phyloP scores from a whole-genome alignment of 495 filamentous ascomycete species.

The Sphaerosporella brunnea region DNA sequence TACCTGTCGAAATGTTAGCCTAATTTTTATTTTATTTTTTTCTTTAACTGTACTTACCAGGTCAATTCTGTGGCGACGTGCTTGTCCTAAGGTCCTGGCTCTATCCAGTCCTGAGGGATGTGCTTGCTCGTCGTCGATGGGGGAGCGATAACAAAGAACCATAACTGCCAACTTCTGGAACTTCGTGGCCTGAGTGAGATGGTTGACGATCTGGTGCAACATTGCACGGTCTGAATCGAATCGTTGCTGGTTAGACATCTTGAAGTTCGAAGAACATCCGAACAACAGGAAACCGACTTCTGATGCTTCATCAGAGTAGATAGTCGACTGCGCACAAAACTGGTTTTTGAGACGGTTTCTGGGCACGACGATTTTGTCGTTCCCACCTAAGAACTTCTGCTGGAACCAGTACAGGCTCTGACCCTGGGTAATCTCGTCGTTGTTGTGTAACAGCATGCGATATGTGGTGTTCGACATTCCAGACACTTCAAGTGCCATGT shows the following conservation, averaged over 20 bases:
- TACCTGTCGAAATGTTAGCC: background rate
- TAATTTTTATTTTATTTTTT: background rate
- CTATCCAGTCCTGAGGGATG: conserved; percentile 19
- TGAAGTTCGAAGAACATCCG: conserved; percentile 22
- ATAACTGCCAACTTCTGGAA: conserved; percentile 20
- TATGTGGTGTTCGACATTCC: conserved; percentile 8
- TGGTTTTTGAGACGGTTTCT: conserved; percentile 6
- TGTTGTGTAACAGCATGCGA: conserved; percentile 20
- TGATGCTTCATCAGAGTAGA: conserved; percentile 9
- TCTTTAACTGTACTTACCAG: conserved; percentile 13
- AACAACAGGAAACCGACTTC: conserved; percentile 23
- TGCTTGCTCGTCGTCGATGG: conserved; percentile 17
- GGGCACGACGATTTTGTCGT: conserved; percentile 11
- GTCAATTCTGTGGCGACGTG: conserved; percentile 18
- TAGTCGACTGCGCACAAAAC: conserved; percentile 16
- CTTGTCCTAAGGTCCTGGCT: conserved; percentile 17
- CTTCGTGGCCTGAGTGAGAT: conserved; percentile 10
- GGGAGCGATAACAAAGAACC: conserved; percentile 23
- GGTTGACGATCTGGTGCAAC: conserved; percentile 16
- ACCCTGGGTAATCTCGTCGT: conserved; percentile 3
- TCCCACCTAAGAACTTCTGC: conserved; percentile 18
- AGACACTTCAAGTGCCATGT: background rate
- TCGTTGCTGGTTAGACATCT: conserved; percentile 19
- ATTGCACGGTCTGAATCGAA: conserved; percentile 17
- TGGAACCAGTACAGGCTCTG: conserved; percentile 21